Evolutionary conservation across 106 monocot species (phyloP), one percentile per base, ranked within the genome.

Genomic region (Phalaenopsis equestris): DNA sequence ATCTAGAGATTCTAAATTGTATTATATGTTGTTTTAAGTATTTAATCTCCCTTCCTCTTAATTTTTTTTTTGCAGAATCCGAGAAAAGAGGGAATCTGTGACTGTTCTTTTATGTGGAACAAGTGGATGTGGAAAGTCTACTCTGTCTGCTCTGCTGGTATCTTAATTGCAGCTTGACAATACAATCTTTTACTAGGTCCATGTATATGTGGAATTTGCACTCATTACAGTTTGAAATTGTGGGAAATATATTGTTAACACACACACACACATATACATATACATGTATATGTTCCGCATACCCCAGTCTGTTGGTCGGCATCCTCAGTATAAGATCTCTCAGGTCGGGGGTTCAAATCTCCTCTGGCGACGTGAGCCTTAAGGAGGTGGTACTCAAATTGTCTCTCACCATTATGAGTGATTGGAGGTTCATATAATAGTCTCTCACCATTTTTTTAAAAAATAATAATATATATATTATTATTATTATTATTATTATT

Each of bases 51-150:
- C 61, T 61, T 61, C 21, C 61, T n/a, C 18, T 21, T 1, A 30
- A 30, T 61, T 61, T 45, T 49, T n/a, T 3, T 83, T 39, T 55
- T 87, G 16, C 73, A 96, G 95, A 83, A 86, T 93, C 55, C 85
- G 95, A 55, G 95, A 96, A 83, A 85, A 85, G 61, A 93, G 93
- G 81, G 93, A 96, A 82, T 96, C 95, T 56, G 85, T 93, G 2
- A 96, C 95, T 4, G 55, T 96, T 88, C 85, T 96, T 19, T 85
- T 96, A 68, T 96, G 95, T 47, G 95, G 95, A 12, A 90, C 95
- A 36, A 96, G 95, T 82, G 95, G 95, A 1, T 96, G 95, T 46
- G 95, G 95, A 75, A 96, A 96, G 77, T 96, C 95, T 78, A 96
- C 95, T 84, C 83, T 96, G 42, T 96, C 95, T 45, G 82, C 95